Evolutionary conservation across 2,329 filamentous ascomycete genomes (phyloP), one percentile per base, ranked within the genome.

Genomic region (Botrytis cinerea): DNA sequence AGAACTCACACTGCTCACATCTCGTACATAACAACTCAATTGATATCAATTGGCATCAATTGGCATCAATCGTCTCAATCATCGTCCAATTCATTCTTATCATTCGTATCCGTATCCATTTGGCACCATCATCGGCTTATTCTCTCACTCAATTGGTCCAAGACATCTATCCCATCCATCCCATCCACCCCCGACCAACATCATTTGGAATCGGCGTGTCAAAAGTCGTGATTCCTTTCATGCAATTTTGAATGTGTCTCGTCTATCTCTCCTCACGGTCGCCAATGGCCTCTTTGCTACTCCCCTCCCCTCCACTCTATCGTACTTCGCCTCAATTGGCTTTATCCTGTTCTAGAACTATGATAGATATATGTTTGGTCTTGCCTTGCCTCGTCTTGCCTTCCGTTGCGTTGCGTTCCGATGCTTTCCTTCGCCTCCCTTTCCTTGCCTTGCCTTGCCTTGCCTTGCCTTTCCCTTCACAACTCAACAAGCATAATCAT

Each of bases 401-500:
- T 8, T 54, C 5, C 48, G 5, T 22, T 54, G 22, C 35, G 6
- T 69, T 25, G 18, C 25, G 38, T 20, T 32, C 48, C 25, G 48
- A 9, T 40, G 20, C 35, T n/a, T 28, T 40, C 20, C 35, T 28
- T 69, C 9, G 18, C 25, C 45, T 20, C 28, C 48, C 48, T 51
- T n/a, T n/a, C 28, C 28, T 28, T 28, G 28, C 28, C 28, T 28
- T 54, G 43, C 48, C 14, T 43, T 43, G 2, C 35, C 48, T 60
- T 59, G 16, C 57, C 38, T 32, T n/a, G 25, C 20, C 54, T 7
- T 32, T 54, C 60, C 60, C 16, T 45, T 66, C 35, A 71, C 60
- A 66, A 57, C 70, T 51, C 60, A 71, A 64, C 70, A 32, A 71
- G 70, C 60, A 71, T 71, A 54, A 54, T 48, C 68, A 54, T 70